Evolutionary conservation across 2,329 filamentous ascomycete species (phyloP).

Genomic region (Verticillium tricorpus): DNA sequence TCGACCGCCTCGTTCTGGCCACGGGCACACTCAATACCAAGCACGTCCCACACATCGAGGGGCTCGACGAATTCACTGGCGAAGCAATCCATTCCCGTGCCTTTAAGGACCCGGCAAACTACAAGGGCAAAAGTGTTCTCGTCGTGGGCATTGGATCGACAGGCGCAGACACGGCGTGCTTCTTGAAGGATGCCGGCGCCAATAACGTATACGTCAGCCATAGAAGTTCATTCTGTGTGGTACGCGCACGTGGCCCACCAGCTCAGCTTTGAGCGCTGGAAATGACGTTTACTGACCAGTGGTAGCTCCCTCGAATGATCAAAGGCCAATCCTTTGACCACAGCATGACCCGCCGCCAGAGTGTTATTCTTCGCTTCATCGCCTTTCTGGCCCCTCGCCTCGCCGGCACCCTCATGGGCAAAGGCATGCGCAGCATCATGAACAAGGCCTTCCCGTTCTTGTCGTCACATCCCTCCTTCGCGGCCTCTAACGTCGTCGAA

Average conservation of each 20-base stretch:
- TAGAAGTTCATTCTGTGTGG: constrained; percentile 5
- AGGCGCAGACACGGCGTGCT: constrained; percentile 54
- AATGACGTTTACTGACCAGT: neutral
- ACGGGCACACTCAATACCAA: constrained; percentile 8
- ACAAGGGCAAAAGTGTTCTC: constrained; percentile 48
- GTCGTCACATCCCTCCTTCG: constrained; percentile 6
- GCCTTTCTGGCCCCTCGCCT: neutral
- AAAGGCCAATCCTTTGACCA: constrained; percentile 9
- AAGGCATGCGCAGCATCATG: neutral
- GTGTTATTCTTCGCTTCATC: constrained; percentile 3
- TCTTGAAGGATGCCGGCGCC: constrained; percentile 7
- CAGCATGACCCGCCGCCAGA: constrained; percentile 1
- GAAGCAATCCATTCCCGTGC: constrained; percentile 10
- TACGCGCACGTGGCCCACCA: neutral
- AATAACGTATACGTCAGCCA: constrained; percentile 11
- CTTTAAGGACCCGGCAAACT: constrained; percentile 10
- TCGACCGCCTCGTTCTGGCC: constrained; percentile 10
- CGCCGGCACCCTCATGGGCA: neutral
- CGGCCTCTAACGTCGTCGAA: neutral
- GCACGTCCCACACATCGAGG: constrained; percentile 7
- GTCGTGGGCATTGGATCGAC: constrained; percentile 77
- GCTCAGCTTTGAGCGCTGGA: neutral
- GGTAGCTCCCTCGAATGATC: constrained; percentile 4
- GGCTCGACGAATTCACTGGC: constrained; percentile 13
- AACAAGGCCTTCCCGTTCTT: constrained; percentile 9